Evolutionary conservation across 306 rosid species (phyloP).

Genomic region (Begonia masoniana): DNA sequence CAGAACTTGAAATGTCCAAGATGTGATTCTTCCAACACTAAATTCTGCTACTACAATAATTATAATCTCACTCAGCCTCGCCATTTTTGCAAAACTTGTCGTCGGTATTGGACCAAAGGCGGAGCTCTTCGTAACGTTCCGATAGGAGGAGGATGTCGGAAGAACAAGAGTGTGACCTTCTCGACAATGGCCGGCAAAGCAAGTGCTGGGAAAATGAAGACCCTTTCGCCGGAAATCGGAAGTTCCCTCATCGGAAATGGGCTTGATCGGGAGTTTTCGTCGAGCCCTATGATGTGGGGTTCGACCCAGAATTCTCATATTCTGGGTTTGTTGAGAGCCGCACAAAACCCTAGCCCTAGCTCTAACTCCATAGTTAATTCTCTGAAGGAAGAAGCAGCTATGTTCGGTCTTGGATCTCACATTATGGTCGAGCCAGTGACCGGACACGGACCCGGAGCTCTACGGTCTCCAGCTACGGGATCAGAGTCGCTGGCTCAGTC

Average conservation of each 20-base stretch:
- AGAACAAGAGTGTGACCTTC: conserved; percentile 25
- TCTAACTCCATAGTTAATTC: conserved; percentile 25
- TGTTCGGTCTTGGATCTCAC: conserved; percentile 33
- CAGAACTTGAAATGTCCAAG: conserved; percentile 58
- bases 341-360: conserved; percentile 51
- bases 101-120: no score
- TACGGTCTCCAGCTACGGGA: conserved; percentile 27
- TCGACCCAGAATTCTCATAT: conserved; percentile 73
- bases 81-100: no score
- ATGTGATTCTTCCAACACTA: conserved; percentile 44
- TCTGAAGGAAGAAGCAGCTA: conserved; percentile 40
- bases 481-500: conserved; percentile 42
- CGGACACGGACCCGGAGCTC: conserved; percentile 4
- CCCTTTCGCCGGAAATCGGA: conserved; percentile 39
- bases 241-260: conserved; percentile 23
- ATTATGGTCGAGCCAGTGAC: conserved; percentile 24
- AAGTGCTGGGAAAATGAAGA: conserved; percentile 35
- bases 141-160: no score
- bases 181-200: conserved; percentile 22
- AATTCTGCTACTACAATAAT: no score
- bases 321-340: conserved; percentile 46
- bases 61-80: no score
- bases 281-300: conserved; percentile 71
- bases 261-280: conserved; percentile 28
- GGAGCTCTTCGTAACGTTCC: no score